Base-by-base conservation (phyloP, 139 green algal species). In the Choricystis sp. region DNA sequence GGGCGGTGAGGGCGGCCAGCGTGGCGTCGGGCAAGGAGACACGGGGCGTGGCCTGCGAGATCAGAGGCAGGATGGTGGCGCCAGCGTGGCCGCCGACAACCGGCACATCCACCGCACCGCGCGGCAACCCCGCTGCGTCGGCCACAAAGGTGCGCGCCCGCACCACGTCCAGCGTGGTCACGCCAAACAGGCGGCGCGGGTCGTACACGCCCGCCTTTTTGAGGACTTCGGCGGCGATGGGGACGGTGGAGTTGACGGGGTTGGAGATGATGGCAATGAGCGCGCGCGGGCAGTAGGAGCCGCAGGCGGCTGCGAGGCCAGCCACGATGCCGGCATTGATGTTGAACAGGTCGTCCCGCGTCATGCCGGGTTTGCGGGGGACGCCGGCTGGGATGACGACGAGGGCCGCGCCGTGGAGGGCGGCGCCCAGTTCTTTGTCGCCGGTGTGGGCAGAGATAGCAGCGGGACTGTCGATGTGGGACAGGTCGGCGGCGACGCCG, bases 161-260 rank as follows among this genome's bases (percentile, higher is more conserved):
- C 29, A 79, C 65, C 56, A 99, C 80, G 62, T 99, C 94, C 61
- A 99, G 79, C 19, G 87, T 94, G 30, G 93, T 96, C 3, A 99
- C 93, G 29, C 94, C 93, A 59, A 98, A 83, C 22, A 99, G 62
- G 66, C 80, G 84, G 60, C 77, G 74, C 4, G 88, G 80, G 76
- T 98, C 81, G 69, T 94, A 97, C 5, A 82, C 81, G 57, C 93
- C 94, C 22, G 80, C 72, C 31, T 63, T 71, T 61, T 85, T 89
- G 20, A 91, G 66, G 26, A 90, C 78, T 76, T 98, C 91, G 4
- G 89, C 89, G 2, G 91, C 94, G 64, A 99, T 98, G 58, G 94
- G 91, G 1, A 99, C 94, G 3, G 94, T 99, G 52, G 87, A 95
- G 85, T 99, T 99, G 49, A 99, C 94, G 1, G 94, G 94, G 82